Base-by-base conservation (phyloP, 345 rosid genomes). In the Kernera saxatilis region DNA sequence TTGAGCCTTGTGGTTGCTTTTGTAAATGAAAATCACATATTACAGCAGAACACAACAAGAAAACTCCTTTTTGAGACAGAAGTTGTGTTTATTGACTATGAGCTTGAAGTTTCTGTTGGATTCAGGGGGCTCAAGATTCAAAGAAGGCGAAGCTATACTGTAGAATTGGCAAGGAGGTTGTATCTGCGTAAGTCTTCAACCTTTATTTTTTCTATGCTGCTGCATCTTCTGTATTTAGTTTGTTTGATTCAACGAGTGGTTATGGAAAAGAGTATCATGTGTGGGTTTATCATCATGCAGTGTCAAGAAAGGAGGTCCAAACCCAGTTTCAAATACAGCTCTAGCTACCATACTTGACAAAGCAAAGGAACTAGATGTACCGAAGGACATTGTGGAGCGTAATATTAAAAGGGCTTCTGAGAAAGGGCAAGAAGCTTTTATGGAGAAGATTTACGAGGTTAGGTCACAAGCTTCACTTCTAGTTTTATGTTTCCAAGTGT, bases 321-420 rank as follows among this genome's bases (percentile, higher is more conserved):
- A 77, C 83, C 88, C 92, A n/a, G 50, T 66, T 26, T 86, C 98
- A 62, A 93, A 93, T 82, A 74, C 84, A 3, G 78, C 77, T 78
- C 73, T 93, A 45, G 93, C 94, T 76, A 82, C 91, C 32, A 73
- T 91, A 36, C 89, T 93, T 63, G 96, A 93, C 74, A 93, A 87
- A 80, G 92, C 84, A 56, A 91, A 87, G 83, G 97, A 88, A 50
- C 87, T 91, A 43, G 96, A 93, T 77, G 86, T 91, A 45, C 98
- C 98, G 7, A 93, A 89, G 83, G 94, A 93, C 46, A 88, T 93
- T 80, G 67, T 91, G 82, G 98, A 93, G 72, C 93, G 94, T 69
- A 93, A 93, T 73, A 85, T 91, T 23, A 88, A 91, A 84, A 84
- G 86, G 77, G 96, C 97, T 69, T 80, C 94, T 39, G 92, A 91